These are phyloP conservation scores for grape (Vitis vinifera) DNA, from an alignment of 164 flowering plant genomes.

Conservation along the genomic window ASM3070453v1 NC_081808.1:926001-926500, in stretches of 20 bases:
- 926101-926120: conserved; percentile 83
- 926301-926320: conserved; percentile 77
- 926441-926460: too few relatives aligned
- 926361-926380: conserved; percentile 96
- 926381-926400: conserved; percentile 60
- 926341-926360: conserved; percentile 82
- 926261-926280: conserved; percentile 32
- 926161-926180: conserved; percentile 50
- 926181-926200: conserved; percentile 92
- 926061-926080: conserved; percentile 81
- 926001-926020: conserved; percentile 70
- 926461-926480: too few relatives aligned
- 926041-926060: conserved; percentile 74
- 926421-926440: too few relatives aligned
- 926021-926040: conserved; percentile 82
- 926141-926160: neutral
- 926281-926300: conserved; percentile 60
- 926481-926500: too few relatives aligned
- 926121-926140: conserved; percentile 67
- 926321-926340: conserved; percentile 75
- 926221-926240: conserved; percentile 71
- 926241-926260: conserved; percentile 62
- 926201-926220: conserved; percentile 89
- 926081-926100: conserved; percentile 92
- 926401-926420: neutral